Evolutionary conservation across 306 rosid species (phyloP), one percentile per base, ranked within the genome.

Genomic region (Cucumis cinereus): DNA sequence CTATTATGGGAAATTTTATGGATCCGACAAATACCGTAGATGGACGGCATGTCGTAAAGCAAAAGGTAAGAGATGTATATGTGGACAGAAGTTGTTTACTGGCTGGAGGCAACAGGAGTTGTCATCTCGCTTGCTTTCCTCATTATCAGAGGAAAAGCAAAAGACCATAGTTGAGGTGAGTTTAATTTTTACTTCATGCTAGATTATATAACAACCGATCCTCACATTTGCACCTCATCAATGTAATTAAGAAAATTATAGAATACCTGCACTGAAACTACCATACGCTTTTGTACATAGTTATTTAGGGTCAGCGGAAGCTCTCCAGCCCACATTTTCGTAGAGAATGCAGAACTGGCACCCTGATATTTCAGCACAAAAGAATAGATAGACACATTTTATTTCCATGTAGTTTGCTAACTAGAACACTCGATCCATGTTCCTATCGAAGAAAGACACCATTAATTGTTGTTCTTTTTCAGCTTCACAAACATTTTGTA

Each of bases 101-200:
- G 96, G 96, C 79, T 82, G 85, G 73, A 90, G 97, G 85, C 98
- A 87, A 8, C 94, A 90, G 30, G 97, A 91, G 79, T 79, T 94
- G 38, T 77, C 89, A 69, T 88, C 96, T 79, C 97, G 98, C 57
- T 81, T 94, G 82, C 80, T 80, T 15, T 81, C 84, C 76, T 64
- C 36, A 30, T 81, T 79, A 52, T 80, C 92, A 67, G 90, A 84
- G 81, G 89, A 90, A 81, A 80, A 86, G 80, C 76, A 56, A 77
- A 80, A 53, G 30, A 77, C 63, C 50, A 60, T 94, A 52, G 77
- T 78, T 14, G 89, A 91, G 97, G 98, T 91, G 86, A 75, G 50
- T 59, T 47, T n/a, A 41, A 61, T 50, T 52, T n/a, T 73, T 73
- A 16, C 19, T 23, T 22, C n/a, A 49, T 55, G 45, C 16, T 52